phyloP scores from a whole-genome alignment of 768 basidiomycete species.

The Boletus vinaceobasis region DNA sequence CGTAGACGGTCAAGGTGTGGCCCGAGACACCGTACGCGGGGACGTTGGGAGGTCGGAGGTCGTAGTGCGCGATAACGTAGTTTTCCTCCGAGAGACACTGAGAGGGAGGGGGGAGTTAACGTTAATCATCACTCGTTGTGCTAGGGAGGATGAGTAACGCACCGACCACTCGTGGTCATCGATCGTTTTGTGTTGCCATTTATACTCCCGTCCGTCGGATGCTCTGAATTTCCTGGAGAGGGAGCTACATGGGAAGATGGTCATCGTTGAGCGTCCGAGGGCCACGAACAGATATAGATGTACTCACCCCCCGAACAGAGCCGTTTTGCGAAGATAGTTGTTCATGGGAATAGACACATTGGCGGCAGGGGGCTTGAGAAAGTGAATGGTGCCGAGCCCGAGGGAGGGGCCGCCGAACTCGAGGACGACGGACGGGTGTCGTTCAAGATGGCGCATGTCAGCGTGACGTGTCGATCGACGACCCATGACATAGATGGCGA shows the following conservation, averaged over 20 bases:
- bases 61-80: constrained; percentile 61
- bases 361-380: constrained; percentile 38
- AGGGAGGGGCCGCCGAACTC: constrained; percentile 54
- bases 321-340: constrained; percentile 59
- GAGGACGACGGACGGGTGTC: constrained; percentile 54
- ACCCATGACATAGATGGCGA: constrained; percentile 62
- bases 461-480: constrained; percentile 60
- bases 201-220: constrained; percentile 68
- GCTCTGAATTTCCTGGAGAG: constrained; percentile 65
- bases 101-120: not conserved
- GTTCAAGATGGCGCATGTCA: constrained; percentile 49
- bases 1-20: constrained; percentile 58
- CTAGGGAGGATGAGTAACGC: constrained; percentile 30
- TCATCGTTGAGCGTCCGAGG: not conserved
- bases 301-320: constrained; percentile 65
- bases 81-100: constrained; percentile 58
- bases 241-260: constrained; percentile 41
- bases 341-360: constrained; percentile 54
- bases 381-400: constrained; percentile 58
- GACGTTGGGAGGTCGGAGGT: constrained; percentile 52
- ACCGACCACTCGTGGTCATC: constrained; percentile 75
- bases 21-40: constrained; percentile 61
- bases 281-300: not conserved
- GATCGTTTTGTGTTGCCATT: constrained; percentile 56
- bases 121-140: constrained; percentile 3